Evolutionary conservation across 139 green algal species (phyloP).

Genomic region (Diplosphaera chodatii): DNA sequence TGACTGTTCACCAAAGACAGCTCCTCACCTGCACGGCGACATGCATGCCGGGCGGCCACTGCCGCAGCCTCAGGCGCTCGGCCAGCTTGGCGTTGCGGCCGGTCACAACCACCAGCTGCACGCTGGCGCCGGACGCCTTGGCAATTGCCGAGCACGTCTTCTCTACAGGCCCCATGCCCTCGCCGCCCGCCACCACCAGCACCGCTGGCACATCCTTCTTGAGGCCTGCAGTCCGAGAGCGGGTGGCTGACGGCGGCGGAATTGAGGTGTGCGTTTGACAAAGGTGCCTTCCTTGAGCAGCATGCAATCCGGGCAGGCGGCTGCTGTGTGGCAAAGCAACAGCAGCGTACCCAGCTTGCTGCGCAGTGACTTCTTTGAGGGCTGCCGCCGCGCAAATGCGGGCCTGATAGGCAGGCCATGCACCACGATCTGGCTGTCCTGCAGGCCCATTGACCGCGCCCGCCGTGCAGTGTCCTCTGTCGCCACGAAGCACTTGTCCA

Average conservation of each 20-base stretch:
- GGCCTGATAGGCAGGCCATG: slow-evolving; percentile 91
- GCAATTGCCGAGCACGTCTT: slow-evolving; percentile 76
- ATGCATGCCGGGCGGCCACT: slow-evolving; percentile 37
- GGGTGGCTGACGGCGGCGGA: no score
- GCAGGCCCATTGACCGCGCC: slow-evolving; percentile 46
- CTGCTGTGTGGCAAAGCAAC: no score
- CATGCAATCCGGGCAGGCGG: no score
- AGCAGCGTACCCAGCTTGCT: slow-evolving; percentile 39
- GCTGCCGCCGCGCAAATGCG: slow-evolving; percentile 65
- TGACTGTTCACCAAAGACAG: no score
- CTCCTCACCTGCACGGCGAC: background rate
- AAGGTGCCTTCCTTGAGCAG: no score
- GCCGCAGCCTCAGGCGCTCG: slow-evolving; percentile 39
- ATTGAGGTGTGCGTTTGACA: no score
- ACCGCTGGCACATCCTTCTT: slow-evolving; percentile 36
- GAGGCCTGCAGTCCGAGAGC: slow-evolving; percentile 24
- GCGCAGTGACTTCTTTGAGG: slow-evolving; percentile 35
- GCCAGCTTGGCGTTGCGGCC: slow-evolving; percentile 85
- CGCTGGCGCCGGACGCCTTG: slow-evolving; percentile 14
- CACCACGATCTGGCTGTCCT: slow-evolving; percentile 45
- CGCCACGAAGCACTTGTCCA: slow-evolving; percentile 80
- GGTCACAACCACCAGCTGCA: slow-evolving; percentile 88
- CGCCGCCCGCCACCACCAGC: slow-evolving; percentile 74
- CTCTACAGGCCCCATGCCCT: slow-evolving; percentile 95
- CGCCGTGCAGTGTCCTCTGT: slow-evolving; percentile 42